Base-by-base conservation (phyloP, 148 eudicot species). In the Vaccinium darrowii region DNA sequence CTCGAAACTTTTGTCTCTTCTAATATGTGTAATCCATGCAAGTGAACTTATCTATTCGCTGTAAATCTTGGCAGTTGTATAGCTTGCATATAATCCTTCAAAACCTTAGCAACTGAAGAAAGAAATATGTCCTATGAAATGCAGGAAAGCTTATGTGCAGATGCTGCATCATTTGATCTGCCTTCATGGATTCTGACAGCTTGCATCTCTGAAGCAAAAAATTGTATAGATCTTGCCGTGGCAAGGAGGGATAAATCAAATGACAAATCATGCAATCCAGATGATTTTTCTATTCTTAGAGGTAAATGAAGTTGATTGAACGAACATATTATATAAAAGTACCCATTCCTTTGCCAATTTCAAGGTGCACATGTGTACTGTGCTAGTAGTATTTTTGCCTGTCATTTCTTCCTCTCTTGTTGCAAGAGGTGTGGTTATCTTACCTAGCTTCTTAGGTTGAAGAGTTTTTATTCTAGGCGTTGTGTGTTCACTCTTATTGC, bases 151-250 rank as follows among this genome's bases (percentile, higher is more conserved):
- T 84, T 97, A 84, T 97, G 98, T 83, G 94, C 99, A 47, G 99
- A 97, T 85, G 99, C 99, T 87, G 96, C 98, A 75, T 97, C 99
- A 36, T 97, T 97, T 89, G 99, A 97, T 89, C 88, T 97, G 85
- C 88, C 98, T 86, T 92, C 95, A 82, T 62, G 93, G 47, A 86
- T 92, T 78, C 88, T 97, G 89, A 88, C 95, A 81, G 93, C 98
- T 85, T 97, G 99, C 89, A 95, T 94, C 83, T 87, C 98, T 75
- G 99, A 97, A 91, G 98, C 98, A 78, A 91, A 95, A 86, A 91
- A 75, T 72, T 97, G 99, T 89, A 83, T 92, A 58, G 98, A 95
- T 87, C 92, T 97, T 83, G 92, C 95, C 54, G 82, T 94, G 53
- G 85, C 71, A 82, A 94, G 99, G 89, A 93, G 99, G 89, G 93